A percentile compares a stretch with the other conserved stretches of the same genome.
Conservation (phyloP, 345 rosid genomes). For the Erodium maritimum region DNA sequence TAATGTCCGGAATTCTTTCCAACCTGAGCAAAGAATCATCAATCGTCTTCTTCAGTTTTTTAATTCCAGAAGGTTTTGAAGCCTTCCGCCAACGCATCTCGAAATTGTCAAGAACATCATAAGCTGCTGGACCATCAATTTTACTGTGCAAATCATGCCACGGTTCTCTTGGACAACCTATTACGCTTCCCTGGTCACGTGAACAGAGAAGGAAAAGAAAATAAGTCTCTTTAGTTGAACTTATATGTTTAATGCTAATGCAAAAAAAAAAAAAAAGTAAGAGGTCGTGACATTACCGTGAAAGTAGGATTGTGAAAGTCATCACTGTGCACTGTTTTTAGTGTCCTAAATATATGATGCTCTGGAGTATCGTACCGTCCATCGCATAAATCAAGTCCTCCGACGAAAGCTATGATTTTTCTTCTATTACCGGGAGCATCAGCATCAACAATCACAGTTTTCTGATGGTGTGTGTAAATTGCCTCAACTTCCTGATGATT, state of each 20-base stretch:
- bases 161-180: constrained; percentile 86
- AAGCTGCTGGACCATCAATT: constrained; percentile 97
- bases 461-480: constrained; percentile 95
- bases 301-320: constrained; percentile 90
- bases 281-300: constrained; percentile 47
- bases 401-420: constrained; percentile 83
- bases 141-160: constrained; percentile 94
- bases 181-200: constrained; percentile 39
- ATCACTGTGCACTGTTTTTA: constrained; percentile 62
- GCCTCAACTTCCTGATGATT: constrained; percentile 71
- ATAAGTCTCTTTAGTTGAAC: background rate
- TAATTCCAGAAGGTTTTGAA: constrained; percentile 66
- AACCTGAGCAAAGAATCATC: constrained; percentile 81
- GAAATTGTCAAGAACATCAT: constrained; percentile 82
- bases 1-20: constrained; percentile 69
- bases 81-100: constrained; percentile 91
- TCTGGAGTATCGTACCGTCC: constrained; percentile 87
- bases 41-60: constrained; percentile 51
- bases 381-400: constrained; percentile 94
- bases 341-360: constrained; percentile 65
- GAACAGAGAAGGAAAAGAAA: background rate
- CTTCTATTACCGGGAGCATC: constrained; percentile 68
- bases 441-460: constrained; percentile 81
- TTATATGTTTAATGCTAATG: background rate
- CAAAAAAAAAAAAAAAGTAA: constrained; percentile 4